A percentile compares a stretch with the other conserved stretches of the same genome.
phyloP scores from a whole-genome alignment of 2,329 filamentous ascomycete species.

The Trichoderma pleuroti region DNA sequence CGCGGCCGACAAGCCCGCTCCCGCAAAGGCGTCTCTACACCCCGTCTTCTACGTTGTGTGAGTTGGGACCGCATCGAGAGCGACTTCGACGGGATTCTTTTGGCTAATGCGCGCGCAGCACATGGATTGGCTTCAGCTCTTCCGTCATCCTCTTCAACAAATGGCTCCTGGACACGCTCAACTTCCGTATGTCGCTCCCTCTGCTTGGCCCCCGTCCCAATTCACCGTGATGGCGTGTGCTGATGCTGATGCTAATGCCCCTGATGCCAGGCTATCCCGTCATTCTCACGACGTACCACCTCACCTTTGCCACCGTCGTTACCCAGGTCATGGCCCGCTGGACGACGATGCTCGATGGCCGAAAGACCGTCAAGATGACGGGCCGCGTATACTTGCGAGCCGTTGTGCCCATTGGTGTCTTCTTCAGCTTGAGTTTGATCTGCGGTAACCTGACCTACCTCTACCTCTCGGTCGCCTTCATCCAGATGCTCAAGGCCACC shows the following conservation, averaged over 20 bases:
- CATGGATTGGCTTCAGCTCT: slow-evolving; percentile 90
- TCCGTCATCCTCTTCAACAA: slow-evolving; percentile 99
- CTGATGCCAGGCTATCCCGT: slow-evolving; percentile 59
- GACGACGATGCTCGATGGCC: slow-evolving; percentile 84
- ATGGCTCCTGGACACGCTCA: slow-evolving; percentile 83
- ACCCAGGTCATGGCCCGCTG: slow-evolving; percentile 91
- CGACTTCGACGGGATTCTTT: not conserved
- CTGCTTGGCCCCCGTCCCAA: not conserved
- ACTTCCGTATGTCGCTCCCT: slow-evolving; percentile 57
- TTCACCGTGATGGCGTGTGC: not conserved
- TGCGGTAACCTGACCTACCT: slow-evolving; percentile 95
- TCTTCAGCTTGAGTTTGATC: slow-evolving; percentile 94
- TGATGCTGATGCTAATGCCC: slow-evolving; percentile 22
- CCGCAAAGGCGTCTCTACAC: slow-evolving; percentile 64
- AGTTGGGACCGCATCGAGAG: slow-evolving; percentile 29
- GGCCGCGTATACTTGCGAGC: slow-evolving; percentile 87
- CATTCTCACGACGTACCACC: slow-evolving; percentile 92
- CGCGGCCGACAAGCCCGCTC: slow-evolving; percentile 65
- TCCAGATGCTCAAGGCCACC: slow-evolving; percentile 99
- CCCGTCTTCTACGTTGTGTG: slow-evolving; percentile 81
- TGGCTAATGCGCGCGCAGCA: slow-evolving; percentile 45
- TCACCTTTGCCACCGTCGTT: slow-evolving; percentile 88
- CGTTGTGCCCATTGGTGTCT: slow-evolving; percentile 90
- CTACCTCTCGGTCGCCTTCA: slow-evolving; percentile 93
- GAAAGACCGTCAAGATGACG: slow-evolving; percentile 97